Conservation (phyloP, 805 yeast species). For the Kuraishia capsulata region DNA sequence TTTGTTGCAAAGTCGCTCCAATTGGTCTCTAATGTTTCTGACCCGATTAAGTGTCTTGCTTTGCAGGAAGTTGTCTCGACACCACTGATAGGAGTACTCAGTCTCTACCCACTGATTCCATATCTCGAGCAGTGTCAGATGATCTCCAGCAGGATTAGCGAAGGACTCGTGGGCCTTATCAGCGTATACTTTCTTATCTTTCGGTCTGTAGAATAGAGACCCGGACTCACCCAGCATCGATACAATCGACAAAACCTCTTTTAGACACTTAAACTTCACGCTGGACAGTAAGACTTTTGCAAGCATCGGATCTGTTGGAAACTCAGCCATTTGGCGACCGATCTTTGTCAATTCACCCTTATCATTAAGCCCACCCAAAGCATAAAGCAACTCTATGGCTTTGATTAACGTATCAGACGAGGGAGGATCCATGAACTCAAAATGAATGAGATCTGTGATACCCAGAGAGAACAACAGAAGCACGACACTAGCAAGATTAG, state of each 20-base stretch:
- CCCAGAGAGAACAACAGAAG: constrained; percentile 76
- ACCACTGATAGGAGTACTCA: constrained; percentile 71
- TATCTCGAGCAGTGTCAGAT: constrained; percentile 61
- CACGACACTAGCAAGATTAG: constrained; percentile 70
- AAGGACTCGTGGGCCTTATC: constrained; percentile 55
- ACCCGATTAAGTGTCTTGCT: constrained; percentile 63
- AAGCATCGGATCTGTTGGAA: constrained; percentile 87
- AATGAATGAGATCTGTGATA: constrained; percentile 67
- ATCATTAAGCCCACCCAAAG: constrained; percentile 78
- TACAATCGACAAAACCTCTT: constrained; percentile 63
- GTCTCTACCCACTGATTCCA: constrained; percentile 70
- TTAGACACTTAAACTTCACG: constrained; percentile 48
- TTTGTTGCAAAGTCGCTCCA: constrained; percentile 49
- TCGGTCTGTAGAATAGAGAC: constrained; percentile 61
- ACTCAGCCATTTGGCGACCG: constrained; percentile 83
- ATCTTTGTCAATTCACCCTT: constrained; percentile 67
- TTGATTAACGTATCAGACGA: constrained; percentile 60
- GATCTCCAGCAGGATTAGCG: constrained; percentile 57
- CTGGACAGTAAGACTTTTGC: constrained; percentile 68
- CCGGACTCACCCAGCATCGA: constrained; percentile 80
- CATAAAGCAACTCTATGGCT: constrained; percentile 74
- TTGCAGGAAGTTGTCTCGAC: constrained; percentile 75
- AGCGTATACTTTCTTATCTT: constrained; percentile 56
- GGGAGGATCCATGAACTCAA: constrained; percentile 92
- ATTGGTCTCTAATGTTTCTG: constrained; percentile 61